A percentile compares a stretch with the other conserved stretches of the same genome.
These are phyloP conservation scores for Pichia manshurica DNA, from an alignment of 805 yeast species.

Conservation along the genomic window DNA sequence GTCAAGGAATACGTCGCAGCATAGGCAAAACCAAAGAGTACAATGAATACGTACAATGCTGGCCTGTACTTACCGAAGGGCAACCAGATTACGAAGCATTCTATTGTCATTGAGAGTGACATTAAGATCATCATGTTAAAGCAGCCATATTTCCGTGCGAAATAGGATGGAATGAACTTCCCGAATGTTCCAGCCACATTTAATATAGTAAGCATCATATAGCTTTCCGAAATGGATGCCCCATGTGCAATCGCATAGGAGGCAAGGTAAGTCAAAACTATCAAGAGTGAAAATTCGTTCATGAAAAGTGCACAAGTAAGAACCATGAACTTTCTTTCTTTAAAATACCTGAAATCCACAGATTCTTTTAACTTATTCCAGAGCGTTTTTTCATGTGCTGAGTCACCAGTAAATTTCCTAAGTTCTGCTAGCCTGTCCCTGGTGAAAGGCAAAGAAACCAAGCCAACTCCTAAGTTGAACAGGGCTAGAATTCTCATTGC, in stretches of 20 bases:
- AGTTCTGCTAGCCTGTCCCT: constrained; percentile 36
- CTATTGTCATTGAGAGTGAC: constrained; percentile 42
- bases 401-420: constrained; percentile 20
- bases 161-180: constrained; percentile 29
- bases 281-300: constrained; percentile 42
- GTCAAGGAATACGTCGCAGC: constrained; percentile 56
- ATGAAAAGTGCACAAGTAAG: constrained; percentile 38
- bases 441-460: constrained; percentile 32
- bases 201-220: constrained; percentile 41
- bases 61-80: constrained; percentile 46
- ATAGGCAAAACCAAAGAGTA: constrained; percentile 49
- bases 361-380: constrained; percentile 23
- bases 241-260: constrained; percentile 50
- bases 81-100: constrained; percentile 54
- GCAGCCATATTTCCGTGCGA: constrained; percentile 39
- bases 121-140: constrained; percentile 45
- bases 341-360: constrained; percentile 35
- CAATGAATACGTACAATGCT: constrained; percentile 48
- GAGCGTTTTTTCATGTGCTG: constrained; percentile 16
- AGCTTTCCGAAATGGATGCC: constrained; percentile 37
- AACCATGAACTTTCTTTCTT: constrained; percentile 35
- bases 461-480: constrained; percentile 36
- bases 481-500: constrained; percentile 49
- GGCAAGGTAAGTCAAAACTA: constrained; percentile 45
- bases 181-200: constrained; percentile 40